These are phyloP conservation scores for Cinnamomum micranthum DNA, from an alignment of 164 flowering plant genomes.

Conservation along the genomic window DNA sequence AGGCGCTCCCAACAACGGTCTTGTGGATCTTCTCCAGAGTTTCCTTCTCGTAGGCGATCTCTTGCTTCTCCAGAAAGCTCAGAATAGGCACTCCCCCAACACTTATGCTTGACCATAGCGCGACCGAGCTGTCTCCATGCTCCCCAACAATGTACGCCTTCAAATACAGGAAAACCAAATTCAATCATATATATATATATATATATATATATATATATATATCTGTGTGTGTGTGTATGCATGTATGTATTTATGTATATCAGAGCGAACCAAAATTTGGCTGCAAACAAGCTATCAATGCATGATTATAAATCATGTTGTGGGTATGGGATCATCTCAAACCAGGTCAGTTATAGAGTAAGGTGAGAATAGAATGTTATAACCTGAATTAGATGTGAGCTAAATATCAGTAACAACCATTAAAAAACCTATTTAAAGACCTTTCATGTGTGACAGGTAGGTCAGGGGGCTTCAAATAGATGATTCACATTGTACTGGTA, in stretches of 20 bases:
- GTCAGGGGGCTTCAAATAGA: too few relatives aligned
- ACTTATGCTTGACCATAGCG: slow-evolving; percentile 88
- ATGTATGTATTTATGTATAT: background rate
- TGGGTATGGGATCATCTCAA: background rate
- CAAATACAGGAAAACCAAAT: background rate
- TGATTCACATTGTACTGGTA: too few relatives aligned
- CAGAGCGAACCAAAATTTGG: background rate
- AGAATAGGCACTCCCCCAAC: slow-evolving; percentile 73
- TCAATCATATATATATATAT: background rate
- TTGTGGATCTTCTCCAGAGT: slow-evolving; percentile 63
- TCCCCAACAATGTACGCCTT: slow-evolving; percentile 78
- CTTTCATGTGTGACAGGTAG: too few relatives aligned
- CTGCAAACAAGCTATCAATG: background rate
- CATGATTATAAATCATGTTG: background rate
- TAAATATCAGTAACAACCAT: too few relatives aligned
- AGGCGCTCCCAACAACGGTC: slow-evolving; percentile 55
- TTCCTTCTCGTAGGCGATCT: slow-evolving; percentile 56
- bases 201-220: background rate
- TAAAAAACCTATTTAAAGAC: too few relatives aligned
- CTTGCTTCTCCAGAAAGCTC: slow-evolving; percentile 66
- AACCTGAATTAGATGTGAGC: too few relatives aligned
- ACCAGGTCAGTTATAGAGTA: background rate
- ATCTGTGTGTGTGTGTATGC: background rate
- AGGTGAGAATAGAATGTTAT: too few relatives aligned
- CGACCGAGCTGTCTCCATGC: slow-evolving; percentile 92